These are phyloP conservation scores for Tetradesmus obliquus DNA, from an alignment of 139 green algal species.

Conservation along the genomic window DNA sequence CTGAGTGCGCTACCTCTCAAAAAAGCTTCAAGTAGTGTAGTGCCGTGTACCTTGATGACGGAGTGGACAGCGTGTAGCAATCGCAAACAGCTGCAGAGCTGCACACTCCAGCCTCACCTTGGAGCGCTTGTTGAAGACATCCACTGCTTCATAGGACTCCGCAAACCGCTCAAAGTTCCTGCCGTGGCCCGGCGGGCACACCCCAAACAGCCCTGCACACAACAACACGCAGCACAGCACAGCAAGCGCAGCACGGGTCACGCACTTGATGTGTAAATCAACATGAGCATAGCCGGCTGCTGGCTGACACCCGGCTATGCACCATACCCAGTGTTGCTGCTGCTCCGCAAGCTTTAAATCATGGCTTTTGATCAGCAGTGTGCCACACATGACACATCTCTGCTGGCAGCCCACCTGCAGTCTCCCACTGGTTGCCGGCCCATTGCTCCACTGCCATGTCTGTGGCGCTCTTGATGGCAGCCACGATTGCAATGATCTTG, in stretches of 20 bases:
- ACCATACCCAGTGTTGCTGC: not conserved
- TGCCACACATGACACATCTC: too few species aligned
- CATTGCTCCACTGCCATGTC: not conserved
- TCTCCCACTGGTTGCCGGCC: constrained; percentile 47
- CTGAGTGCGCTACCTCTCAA: too few species aligned
- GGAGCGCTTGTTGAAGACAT: not conserved
- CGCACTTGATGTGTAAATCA: too few species aligned
- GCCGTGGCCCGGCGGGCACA: constrained; percentile 12
- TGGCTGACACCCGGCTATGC: not conserved
- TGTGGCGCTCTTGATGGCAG: not conserved
- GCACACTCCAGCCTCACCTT: not conserved
- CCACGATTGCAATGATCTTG: constrained; percentile 43
- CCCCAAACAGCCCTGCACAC: constrained; percentile 50
- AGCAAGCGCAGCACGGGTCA: not conserved
- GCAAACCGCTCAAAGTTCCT: not conserved
- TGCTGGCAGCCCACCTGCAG: not conserved
- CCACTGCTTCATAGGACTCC: not conserved
- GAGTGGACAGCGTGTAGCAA: too few species aligned
- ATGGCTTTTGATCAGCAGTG: too few species aligned
- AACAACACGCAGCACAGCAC: not conserved
- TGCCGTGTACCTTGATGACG: not conserved
- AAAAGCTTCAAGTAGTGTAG: too few species aligned
- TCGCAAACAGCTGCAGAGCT: too few species aligned
- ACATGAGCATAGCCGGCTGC: not conserved
- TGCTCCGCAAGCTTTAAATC: not conserved